Base-by-base conservation (phyloP, 495 filamentous ascomycete genomes). In the Aspergillus egyptiacus region DNA sequence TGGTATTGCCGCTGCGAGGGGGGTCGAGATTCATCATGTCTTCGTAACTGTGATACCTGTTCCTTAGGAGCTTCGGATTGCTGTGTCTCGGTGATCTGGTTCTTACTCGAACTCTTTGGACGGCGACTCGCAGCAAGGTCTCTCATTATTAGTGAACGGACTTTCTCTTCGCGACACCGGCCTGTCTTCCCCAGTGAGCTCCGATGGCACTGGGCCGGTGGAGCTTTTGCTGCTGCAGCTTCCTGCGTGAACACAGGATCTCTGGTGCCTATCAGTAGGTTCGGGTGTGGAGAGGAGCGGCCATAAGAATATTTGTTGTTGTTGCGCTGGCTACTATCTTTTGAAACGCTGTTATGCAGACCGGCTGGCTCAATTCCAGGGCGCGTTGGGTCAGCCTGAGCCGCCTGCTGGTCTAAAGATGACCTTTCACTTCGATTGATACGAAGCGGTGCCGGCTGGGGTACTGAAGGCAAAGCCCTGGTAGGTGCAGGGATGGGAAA, bases 401-500 rank as follows among this genome's bases (percentile, higher is more conserved):
- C 13, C n/a, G 6, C 31, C 2, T 30, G 34, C 25, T 25, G 20
- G 15, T 22, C 11, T 6, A 38, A n/a, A 10, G 25, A 5, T n/a
- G 18, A 10, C 11, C 24, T 22, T 9, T 30, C 25, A 19, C 40
- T 23, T 14, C 31, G 46, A 6, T 32, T 24, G 9, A 39, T 28
- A 6, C 46, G 18, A 37, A 47, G 28, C 15, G 50, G 28, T 3
- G 28, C 44, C 13, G 46, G 25, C 27, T 62, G 52, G 0, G 69
- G 69, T 8, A 69, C 51, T 6, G 59, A 62, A 45, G 69, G 69
- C 5, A 72, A 32, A 9, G 69, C 66, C 19, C 48, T 60, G 15
- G 58, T 68, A 7, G 69, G 69, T 35, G 67, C 67, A 6, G 69
- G 69, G 3, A 70, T 58, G 45, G 69, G 69, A 27, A 72, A 72